Percentiles rank a stretch among this genome's conserved stretches.
Conservation (phyloP, 306 rosid species). For the Trichosanthes truncata region DNA sequence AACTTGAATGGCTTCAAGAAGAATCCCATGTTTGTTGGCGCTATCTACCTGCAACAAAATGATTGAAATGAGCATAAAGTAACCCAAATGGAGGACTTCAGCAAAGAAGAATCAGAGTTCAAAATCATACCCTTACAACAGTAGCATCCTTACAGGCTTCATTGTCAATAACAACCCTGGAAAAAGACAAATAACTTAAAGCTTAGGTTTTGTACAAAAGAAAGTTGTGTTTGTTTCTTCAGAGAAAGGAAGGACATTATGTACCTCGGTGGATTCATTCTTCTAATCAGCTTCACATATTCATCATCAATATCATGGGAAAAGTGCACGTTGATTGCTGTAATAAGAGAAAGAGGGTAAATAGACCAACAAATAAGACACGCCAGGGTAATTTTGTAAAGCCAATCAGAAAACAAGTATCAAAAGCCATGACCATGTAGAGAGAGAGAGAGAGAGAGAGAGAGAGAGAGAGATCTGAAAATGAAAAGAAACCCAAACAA, state of each 20-base stretch:
- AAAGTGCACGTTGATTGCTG: constrained; percentile 66
- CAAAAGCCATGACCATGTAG: background rate
- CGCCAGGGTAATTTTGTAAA: background rate
- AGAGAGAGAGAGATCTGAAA: background rate
- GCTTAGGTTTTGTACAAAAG: background rate
- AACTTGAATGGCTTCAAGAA: constrained; percentile 83
- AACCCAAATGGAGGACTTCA: constrained; percentile 2
- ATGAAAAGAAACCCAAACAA: background rate
- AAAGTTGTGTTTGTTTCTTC: constrained; percentile 1
- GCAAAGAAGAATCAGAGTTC: background rate
- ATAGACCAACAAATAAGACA: background rate
- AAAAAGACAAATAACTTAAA: constrained; percentile 15
- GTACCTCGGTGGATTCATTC: constrained; percentile 87
- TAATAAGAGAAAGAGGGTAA: constrained; percentile 4
- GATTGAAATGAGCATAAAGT: background rate
- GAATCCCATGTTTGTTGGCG: constrained; percentile 80
- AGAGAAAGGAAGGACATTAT: background rate
- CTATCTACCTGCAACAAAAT: constrained; percentile 56
- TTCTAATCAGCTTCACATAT: constrained; percentile 72
- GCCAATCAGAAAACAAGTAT: background rate
- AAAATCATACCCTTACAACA: constrained; percentile 57
- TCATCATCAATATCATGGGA: constrained; percentile 83
- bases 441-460: background rate
- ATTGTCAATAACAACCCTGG: constrained; percentile 94
- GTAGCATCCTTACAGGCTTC: constrained; percentile 75